phyloP scores from a whole-genome alignment of 169 alveolate genomes.

The Plasmodium gallinaceum region DNA sequence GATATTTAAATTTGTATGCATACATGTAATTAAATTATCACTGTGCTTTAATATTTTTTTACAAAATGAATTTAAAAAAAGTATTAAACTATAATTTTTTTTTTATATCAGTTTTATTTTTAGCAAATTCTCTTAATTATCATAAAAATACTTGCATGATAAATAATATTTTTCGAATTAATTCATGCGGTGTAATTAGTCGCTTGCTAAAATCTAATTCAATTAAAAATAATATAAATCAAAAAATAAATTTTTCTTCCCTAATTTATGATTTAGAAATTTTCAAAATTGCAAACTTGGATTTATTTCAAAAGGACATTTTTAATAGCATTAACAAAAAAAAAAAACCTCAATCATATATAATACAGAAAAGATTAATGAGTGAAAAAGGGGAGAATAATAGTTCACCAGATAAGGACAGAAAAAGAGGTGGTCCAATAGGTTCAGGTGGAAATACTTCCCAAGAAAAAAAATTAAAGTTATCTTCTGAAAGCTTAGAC shows the following conservation, averaged over 20 bases:
- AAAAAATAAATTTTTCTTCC: slow-evolving; percentile 6
- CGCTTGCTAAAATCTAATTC: slow-evolving; percentile 50
- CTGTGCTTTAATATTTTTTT: neutral
- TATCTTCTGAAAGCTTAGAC: neutral
- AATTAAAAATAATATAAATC: slow-evolving; percentile 15
- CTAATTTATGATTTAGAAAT: slow-evolving; percentile 10
- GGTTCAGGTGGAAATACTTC: neutral
- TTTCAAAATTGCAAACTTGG: slow-evolving; percentile 24
- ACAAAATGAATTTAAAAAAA: slow-evolving; percentile 43
- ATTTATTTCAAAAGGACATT: slow-evolving; percentile 28
- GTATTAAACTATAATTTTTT: slow-evolving; percentile 8
- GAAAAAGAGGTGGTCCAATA: slow-evolving; percentile 15
- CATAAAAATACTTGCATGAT: slow-evolving; percentile 69
- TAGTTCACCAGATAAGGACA: neutral
- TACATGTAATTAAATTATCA: neutral
- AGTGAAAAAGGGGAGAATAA: slow-evolving; percentile 42
- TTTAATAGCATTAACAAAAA: slow-evolving; percentile 4
- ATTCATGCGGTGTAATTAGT: slow-evolving; percentile 40
- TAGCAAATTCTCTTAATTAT: slow-evolving; percentile 19
- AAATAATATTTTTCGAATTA: slow-evolving; percentile 39
- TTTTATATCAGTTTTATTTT: slow-evolving; percentile 34
- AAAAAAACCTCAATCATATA: slow-evolving; percentile 23
- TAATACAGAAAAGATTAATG: slow-evolving; percentile 52
- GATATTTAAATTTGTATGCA: neutral
- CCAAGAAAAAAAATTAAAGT: slow-evolving; percentile 2